Evolutionary conservation across 768 basidiomycete species (phyloP), one percentile per base, ranked within the genome.

Genomic region (Calocybe cyanea): DNA sequence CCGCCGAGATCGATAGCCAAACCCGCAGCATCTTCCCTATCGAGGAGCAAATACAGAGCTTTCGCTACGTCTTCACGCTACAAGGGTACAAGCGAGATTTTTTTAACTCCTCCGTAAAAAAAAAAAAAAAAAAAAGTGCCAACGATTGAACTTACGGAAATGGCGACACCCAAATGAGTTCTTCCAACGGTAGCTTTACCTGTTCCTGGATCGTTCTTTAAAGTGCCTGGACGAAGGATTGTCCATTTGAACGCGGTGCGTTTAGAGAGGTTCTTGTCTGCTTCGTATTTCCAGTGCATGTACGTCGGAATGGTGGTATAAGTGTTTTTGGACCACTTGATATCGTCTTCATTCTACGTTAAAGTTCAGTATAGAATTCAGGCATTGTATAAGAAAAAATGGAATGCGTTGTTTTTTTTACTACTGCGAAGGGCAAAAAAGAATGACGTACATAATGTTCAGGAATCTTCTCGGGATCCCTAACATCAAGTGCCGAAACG

Each of bases 231-330:
- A 7, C 83, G 77, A 24, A 87, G 61, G 30, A 86, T 81, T 2
- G 78, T 79, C 78, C 77, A 86, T 42, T 78, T 72, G 66, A 87
- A 82, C 0, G 72, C 61, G 15, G 71, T 72, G 18, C 83, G 76
- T 45, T 67, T 57, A 9, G 53, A 60, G 7, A 75, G 66, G 47
- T 73, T 69, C 58, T 73, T 76, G 58, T 75, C 75, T 13, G 72
- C 72, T 52, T 75, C 70, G 57, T 75, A 74, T 50, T 76, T 75
- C 68, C 69, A 75, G 23, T 72, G 63, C 63, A 74, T 67, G 49
- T 73, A 75, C 2, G 57, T 59, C 1, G 67, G 63, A 21, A 84
- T 76, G 3, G 58, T 68, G 13, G 56, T 59, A n/a, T 75, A 70
- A 20, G 73, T 56, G 15, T 66, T 59, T 8, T 72, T 68, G 4